Percentiles rank a stretch among this genome's conserved stretches.
Conservation (phyloP, 2,329 filamentous ascomycete genomes). For the Allantophomopsis cytisporea region DNA sequence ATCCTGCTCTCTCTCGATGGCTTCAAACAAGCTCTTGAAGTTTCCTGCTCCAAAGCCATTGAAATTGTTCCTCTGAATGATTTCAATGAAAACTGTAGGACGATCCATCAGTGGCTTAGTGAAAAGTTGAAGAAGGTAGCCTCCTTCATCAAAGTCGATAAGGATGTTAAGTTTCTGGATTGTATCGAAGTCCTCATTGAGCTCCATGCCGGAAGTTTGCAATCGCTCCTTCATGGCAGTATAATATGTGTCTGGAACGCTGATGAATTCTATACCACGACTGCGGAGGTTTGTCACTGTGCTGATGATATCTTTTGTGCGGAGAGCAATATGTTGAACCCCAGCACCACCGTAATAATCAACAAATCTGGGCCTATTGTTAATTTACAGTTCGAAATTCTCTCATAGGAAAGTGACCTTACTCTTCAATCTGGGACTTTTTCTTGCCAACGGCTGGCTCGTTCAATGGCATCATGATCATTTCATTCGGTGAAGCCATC, state of each 20-base stretch:
- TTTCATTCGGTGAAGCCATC: slow-evolving; percentile 73
- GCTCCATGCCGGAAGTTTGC: slow-evolving; percentile 47
- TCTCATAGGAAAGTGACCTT: too few relatives aligned
- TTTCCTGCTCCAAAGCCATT: slow-evolving; percentile 85
- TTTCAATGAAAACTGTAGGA: slow-evolving; percentile 91
- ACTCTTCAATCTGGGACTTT: slow-evolving; percentile 84
- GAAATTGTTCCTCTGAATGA: slow-evolving; percentile 79
- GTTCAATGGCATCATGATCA: slow-evolving; percentile 98
- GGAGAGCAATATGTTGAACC: slow-evolving; percentile 86
- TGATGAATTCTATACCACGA: slow-evolving; percentile 88
- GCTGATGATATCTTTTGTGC: slow-evolving; percentile 66
- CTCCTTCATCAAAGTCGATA: slow-evolving; percentile 89
- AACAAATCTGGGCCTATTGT: slow-evolving; percentile 36
- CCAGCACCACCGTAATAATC: slow-evolving; percentile 82
- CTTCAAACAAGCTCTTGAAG: slow-evolving; percentile 91
- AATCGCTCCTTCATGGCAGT: slow-evolving; percentile 61
- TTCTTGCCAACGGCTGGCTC: slow-evolving; percentile 85
- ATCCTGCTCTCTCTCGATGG: slow-evolving; percentile 88
- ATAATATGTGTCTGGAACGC: slow-evolving; percentile 80
- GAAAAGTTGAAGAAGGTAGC: slow-evolving; percentile 47
- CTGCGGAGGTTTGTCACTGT: slow-evolving; percentile 67
- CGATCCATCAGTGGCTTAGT: slow-evolving; percentile 86
- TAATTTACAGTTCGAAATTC: too few relatives aligned
- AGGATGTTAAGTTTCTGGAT: slow-evolving; percentile 72
- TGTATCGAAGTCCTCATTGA: slow-evolving; percentile 69